Percentiles rank a stretch among this genome's conserved stretches.
phyloP scores from a whole-genome alignment of 306 rosid genomes.

The cucumber (Cucumis sativus) region DNA sequence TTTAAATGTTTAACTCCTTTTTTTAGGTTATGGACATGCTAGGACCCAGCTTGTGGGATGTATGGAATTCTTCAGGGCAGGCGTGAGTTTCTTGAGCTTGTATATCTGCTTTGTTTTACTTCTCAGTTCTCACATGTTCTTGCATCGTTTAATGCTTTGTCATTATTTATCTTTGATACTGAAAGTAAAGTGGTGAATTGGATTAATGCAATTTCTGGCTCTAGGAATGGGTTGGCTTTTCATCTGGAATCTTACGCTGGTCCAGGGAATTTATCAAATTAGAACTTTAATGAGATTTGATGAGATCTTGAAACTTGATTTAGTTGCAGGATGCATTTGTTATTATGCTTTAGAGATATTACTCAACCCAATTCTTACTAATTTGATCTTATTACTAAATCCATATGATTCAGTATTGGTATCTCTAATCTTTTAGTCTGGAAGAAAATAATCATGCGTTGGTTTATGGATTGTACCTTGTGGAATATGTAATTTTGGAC shows the following conservation, averaged over 20 bases:
- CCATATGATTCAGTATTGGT: neutral
- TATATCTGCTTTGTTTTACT: neutral
- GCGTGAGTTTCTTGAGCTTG: slow-evolving; percentile 44
- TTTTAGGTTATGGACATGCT: slow-evolving; percentile 98
- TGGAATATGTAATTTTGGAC: neutral
- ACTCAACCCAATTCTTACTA: neutral
- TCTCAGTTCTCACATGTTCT: neutral
- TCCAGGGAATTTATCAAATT: neutral
- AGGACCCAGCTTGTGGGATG: slow-evolving; percentile 99
- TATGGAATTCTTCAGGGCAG: slow-evolving; percentile 91
- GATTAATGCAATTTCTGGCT: neutral
- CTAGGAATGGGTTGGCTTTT: neutral
- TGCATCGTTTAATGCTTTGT: neutral
- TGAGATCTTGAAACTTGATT: neutral
- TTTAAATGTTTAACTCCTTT: slow-evolving; percentile 8
- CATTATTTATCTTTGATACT: neutral
- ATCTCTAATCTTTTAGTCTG: neutral
- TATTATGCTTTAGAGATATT: neutral
- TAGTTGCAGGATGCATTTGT: neutral
- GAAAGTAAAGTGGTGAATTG: neutral
- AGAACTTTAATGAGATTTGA: neutral
- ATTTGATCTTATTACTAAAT: neutral
- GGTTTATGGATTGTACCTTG: neutral
- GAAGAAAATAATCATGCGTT: neutral
- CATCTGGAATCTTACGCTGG: neutral